These are phyloP conservation scores for Mycena filopes DNA, from an alignment of 768 basidiomycete species.

Conservation along the genomic window DNA sequence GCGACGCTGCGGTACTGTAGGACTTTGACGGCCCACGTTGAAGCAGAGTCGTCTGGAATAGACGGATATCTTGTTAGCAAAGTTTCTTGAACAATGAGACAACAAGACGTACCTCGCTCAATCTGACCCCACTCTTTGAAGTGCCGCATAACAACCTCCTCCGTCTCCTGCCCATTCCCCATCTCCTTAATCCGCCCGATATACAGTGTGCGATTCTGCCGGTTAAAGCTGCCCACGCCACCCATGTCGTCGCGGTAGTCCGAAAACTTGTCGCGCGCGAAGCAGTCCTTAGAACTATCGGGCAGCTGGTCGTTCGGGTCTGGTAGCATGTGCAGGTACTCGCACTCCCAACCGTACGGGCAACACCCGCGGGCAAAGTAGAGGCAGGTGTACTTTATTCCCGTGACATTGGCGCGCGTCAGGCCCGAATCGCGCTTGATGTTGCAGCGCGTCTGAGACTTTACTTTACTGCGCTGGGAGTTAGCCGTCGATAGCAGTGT, in stretches of 20 bases:
- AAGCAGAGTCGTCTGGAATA: slow-evolving; percentile 43
- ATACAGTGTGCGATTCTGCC: slow-evolving; percentile 95
- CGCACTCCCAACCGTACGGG: slow-evolving; percentile 98
- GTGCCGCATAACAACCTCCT: slow-evolving; percentile 90
- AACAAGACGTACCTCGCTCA: slow-evolving; percentile 77
- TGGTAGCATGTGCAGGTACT: slow-evolving; percentile 92
- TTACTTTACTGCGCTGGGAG: slow-evolving; percentile 75
- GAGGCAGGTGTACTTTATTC: slow-evolving; percentile 92
- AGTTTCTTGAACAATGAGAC: not conserved
- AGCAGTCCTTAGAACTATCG: slow-evolving; percentile 96
- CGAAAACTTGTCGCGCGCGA: slow-evolving; percentile 95
- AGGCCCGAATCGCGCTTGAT: slow-evolving; percentile 91
- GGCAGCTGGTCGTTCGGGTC: slow-evolving; percentile 75
- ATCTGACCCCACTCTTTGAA: slow-evolving; percentile 97
- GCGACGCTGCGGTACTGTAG: slow-evolving; percentile 95
- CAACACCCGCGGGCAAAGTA: slow-evolving; percentile 98
- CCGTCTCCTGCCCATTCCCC: slow-evolving; percentile 87
- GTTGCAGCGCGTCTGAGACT: slow-evolving; percentile 92
- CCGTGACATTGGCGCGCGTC: slow-evolving; percentile 94
- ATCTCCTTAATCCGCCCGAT: slow-evolving; percentile 95
- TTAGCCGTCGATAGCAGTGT: not conserved
- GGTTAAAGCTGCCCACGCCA: slow-evolving; percentile 95
- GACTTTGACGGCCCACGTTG: slow-evolving; percentile 74
- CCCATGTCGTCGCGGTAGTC: slow-evolving; percentile 99
- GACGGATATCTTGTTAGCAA: not conserved